Evolutionary conservation across 2,329 filamentous ascomycete genomes (phyloP), one percentile per base, ranked within the genome.

Genomic region (Diaporthe australafricana): DNA sequence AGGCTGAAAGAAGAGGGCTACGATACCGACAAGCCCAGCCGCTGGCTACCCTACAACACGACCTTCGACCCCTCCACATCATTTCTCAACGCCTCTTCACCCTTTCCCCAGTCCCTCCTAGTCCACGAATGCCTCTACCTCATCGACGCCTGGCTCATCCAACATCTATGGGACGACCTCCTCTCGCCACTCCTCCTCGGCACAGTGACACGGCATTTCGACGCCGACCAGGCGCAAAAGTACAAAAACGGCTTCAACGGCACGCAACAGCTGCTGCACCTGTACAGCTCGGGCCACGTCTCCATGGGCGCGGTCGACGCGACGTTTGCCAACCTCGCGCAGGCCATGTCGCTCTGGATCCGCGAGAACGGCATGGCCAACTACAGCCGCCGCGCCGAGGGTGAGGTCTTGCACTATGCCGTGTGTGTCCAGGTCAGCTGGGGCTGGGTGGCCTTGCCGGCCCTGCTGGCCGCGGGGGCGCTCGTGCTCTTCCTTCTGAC

Each of bases 31-130:
- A 32, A 5, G 9, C n/a, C 27, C 0, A 20, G 25, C 9, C 55
- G 70, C 42, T 72, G 70, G 70, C 16, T 72, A 5, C 2, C 50
- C 42, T 72, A 60, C 22, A 72, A 69, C n/a, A 27, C 50, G 16
- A 72, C 45, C 25, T 38, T 38, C 27, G 25, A 30, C 45, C 2
- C 8, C 4, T 32, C 16, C 6, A 45, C 42, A 1, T 7, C 22
- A n/a, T n/a, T n/a, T 14, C 12, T 17, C 17, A 62, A 63, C 35
- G 20, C 47, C 3, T 70, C 40, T 2, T 65, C 47, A 8, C n/a
- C 70, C 9, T 30, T 68, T 12, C 48, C 20, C 25, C 22, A 66
- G 25, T 70, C 68, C 3, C 35, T 67, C 2, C 17, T 67, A 9
- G 63, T 35, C n/a, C 16, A 14, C 5, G 32, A 50, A 2, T 48